Evolutionary conservation across 495 filamentous ascomycete genomes (phyloP), one percentile per base, ranked within the genome.

Genomic region (Aspergillus asperescens): DNA sequence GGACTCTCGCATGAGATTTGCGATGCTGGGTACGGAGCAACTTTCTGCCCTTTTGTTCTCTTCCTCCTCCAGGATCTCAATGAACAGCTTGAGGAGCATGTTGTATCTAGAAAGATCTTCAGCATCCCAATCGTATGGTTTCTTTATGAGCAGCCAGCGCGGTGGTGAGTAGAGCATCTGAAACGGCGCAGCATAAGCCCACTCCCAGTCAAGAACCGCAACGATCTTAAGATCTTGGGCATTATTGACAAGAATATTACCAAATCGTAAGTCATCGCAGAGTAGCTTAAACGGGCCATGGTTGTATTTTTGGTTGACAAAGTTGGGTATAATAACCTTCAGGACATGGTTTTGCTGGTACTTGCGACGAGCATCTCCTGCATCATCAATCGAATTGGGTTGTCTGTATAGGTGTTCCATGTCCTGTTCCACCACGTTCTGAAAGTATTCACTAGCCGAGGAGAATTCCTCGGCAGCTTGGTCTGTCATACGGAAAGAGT

Each of bases 161-260:
- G 59, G 64, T 29, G 62, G 52, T 10, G 42, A 46, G 41, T 57
- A 57, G 10, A 54, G 49, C 52, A 69, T 63, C 27, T 56, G 55
- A 18, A 42, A 46, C n/a, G 57, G 61, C 2, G 60, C 62, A 22
- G 56, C 55, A 37, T 62, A 65, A 10, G 63, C 37, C 24, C 57
- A 63, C 25, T 66, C 63, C 58, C 58, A 63, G 38, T 66, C 57
- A 31, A 62, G 12, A 5, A 54, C 58, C 23, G 57, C 62, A 8
- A 50, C 37, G 15, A 61, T 49, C 31, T 42, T 39, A 24, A 58
- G 55, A 3, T 56, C 40, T 13, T 58, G 37, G 9, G 18, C 4
- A 13, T 22, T 12, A 46, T 65, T 60, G 8, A 64, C 60, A 15
- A 73, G 62, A 1, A 71, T 54, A 61, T 71, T 73, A 13, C 51